phyloP scores from a whole-genome alignment of 768 basidiomycete species.

The Astraeus odoratus region DNA sequence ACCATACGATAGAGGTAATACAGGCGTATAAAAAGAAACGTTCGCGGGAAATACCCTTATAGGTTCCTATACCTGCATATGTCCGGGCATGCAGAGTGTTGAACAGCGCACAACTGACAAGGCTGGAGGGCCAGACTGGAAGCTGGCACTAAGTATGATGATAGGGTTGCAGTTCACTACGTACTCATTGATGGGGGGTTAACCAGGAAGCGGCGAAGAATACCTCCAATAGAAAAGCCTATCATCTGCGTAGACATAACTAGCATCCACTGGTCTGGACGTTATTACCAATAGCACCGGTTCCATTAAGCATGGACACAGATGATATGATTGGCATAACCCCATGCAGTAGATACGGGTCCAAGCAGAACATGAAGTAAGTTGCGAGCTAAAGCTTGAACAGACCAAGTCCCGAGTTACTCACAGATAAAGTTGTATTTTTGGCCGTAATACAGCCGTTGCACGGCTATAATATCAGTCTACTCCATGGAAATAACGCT shows the following conservation, averaged over 20 bases:
- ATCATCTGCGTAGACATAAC: slow-evolving; percentile 70
- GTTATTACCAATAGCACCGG: background rate
- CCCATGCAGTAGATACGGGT: no score
- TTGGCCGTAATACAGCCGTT: slow-evolving; percentile 62
- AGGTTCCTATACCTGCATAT: slow-evolving; percentile 36
- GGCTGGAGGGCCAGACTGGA: slow-evolving; percentile 64
- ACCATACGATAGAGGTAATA: slow-evolving; percentile 30
- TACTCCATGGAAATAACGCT: slow-evolving; percentile 4
- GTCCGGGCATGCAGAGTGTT: slow-evolving; percentile 63
- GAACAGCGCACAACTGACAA: slow-evolving; percentile 64
- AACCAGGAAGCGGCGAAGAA: slow-evolving; percentile 54
- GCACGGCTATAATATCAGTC: slow-evolving; percentile 71
- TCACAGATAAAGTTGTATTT: slow-evolving; percentile 43
- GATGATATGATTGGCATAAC: no score
- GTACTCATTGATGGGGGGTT: slow-evolving; percentile 53
- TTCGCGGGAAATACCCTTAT: slow-evolving; percentile 44
- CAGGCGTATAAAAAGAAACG: slow-evolving; percentile 46
- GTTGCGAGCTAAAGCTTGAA: background rate
- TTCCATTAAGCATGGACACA: background rate
- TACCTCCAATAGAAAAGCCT: slow-evolving; percentile 41
- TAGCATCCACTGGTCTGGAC: slow-evolving; percentile 49
- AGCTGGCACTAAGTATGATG: slow-evolving; percentile 50
- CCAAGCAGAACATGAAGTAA: no score
- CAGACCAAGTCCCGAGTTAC: slow-evolving; percentile 13
- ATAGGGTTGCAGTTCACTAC: slow-evolving; percentile 3